Base-by-base conservation (phyloP, 768 basidiomycete genomes). In the Mycena epipterygia region DNA sequence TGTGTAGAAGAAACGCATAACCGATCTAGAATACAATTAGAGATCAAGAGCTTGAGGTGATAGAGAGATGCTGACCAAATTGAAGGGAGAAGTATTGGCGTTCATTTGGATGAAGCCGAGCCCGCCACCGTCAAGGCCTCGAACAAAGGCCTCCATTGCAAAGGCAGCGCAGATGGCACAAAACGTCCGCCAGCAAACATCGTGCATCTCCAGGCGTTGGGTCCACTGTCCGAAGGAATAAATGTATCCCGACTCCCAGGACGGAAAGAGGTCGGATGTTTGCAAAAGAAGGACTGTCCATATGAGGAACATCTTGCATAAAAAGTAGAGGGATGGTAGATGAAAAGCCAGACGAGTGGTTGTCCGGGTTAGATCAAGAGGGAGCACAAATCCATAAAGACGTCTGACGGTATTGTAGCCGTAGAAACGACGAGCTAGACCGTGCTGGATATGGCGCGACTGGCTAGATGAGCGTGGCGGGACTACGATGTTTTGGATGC, bases 131-230 rank as follows among this genome's bases (percentile, higher is more conserved):
- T 93, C 92, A 29, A 94, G 79, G 9, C 91, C 91, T 61, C 88
- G 89, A 27, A 91, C 88, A 25, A 94, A 84, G 0, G 90, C 88
- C 62, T 92, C 91, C 12, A 92, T 84, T 58, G 87, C 87, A 44
- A 93, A 88, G 0, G 90, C 89, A 21, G 80, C 83, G 70, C 93
- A 93, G 12, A 92, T 87, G 16, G 93, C 82, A 44, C 86, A 84
- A 76, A 94, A 95, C 0, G 92, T 93, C 35, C 81, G 81, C 93
- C 94, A 95, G 77, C 93, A 93, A 13, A 94, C 81, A 29, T 89
- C 84, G 0, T 85, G 78, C 84, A 92, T 93, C 41, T 89, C 86
- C 72, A 92, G 60, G 2, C 75, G 39, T 39, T 80, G 79, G 14
- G 87, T 35, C 74, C 75, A 77, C 30, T 73, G 19, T 44, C 73